Evolutionary conservation across 2,329 filamentous ascomycete species (phyloP).

Genomic region (Bimuria novae-zelandiae): DNA sequence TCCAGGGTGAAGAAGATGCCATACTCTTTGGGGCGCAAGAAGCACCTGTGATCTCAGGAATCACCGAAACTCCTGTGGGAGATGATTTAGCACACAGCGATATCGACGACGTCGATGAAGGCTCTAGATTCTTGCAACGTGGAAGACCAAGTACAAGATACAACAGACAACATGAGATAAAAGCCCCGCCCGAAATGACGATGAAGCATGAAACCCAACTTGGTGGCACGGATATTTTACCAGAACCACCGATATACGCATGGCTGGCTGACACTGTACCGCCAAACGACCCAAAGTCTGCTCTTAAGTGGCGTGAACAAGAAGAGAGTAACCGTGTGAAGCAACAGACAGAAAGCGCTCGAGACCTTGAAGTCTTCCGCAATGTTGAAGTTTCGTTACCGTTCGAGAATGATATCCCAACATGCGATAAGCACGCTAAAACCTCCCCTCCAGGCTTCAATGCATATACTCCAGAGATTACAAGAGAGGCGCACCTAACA

Average conservation of each 20-base stretch:
- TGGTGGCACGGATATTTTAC: neutral
- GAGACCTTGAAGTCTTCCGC: constrained; percentile 5
- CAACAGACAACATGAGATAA: neutral
- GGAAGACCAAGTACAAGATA: neutral
- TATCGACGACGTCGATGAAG: neutral
- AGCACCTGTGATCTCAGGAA: neutral
- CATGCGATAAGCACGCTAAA: neutral
- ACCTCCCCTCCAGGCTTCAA: too few relatives aligned
- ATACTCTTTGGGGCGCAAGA: neutral
- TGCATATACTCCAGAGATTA: too few relatives aligned
- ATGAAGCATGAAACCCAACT: neutral
- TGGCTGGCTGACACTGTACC: constrained; percentile 1
- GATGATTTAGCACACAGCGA: neutral
- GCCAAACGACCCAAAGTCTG: neutral
- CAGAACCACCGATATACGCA: constrained; percentile 2
- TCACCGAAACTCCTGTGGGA: neutral
- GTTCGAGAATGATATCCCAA: neutral
- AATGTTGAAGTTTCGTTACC: constrained; percentile 4
- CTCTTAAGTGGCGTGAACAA: neutral
- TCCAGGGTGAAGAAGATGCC: neutral
- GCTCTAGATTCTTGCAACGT: neutral
- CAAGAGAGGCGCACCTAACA: neutral
- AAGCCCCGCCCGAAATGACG: neutral
- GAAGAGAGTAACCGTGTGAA: neutral
- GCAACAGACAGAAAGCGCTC: neutral